phyloP scores from a whole-genome alignment of 441 rosid genomes.

The Breynia disticha region DNA sequence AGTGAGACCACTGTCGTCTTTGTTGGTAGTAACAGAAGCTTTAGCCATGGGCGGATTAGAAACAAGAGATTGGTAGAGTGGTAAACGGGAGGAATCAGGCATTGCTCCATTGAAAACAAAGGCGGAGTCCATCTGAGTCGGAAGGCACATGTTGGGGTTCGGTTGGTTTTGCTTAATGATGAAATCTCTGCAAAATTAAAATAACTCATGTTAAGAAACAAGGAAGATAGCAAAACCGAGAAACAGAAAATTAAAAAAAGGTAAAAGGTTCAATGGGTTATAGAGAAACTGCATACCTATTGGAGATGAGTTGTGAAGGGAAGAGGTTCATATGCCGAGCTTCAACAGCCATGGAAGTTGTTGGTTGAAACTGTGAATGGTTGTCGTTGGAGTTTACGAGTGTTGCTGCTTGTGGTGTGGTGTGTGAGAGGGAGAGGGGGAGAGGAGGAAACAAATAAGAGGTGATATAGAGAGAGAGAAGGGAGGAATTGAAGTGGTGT shows the following conservation, averaged over 20 bases:
- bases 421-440: background rate
- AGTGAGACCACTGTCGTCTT: constrained; percentile 33
- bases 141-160: constrained; percentile 10
- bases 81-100: constrained; percentile 14
- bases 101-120: constrained; percentile 14
- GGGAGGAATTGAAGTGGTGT: constrained; percentile 16
- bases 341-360: constrained; percentile 36
- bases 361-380: background rate
- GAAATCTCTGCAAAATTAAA: constrained; percentile 21
- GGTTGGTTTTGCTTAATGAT: constrained; percentile 23
- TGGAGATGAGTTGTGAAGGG: constrained; percentile 24
- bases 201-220: background rate
- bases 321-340: constrained; percentile 24
- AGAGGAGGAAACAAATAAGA: background rate
- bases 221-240: background rate
- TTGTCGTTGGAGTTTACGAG: constrained; percentile 7
- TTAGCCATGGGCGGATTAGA: constrained; percentile 20
- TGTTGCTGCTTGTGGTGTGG: background rate
- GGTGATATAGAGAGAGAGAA: constrained; percentile 1
- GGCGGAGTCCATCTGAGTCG: constrained; percentile 24
- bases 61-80: constrained; percentile 18
- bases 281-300: constrained; percentile 11
- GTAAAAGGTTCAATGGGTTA: background rate
- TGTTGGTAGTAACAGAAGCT: constrained; percentile 18
- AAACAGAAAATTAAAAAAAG: background rate